Evolutionary conservation across 108 stramenopile species (phyloP), one percentile per base, ranked within the genome.

Genomic region (Skeletonema marinoi): DNA sequence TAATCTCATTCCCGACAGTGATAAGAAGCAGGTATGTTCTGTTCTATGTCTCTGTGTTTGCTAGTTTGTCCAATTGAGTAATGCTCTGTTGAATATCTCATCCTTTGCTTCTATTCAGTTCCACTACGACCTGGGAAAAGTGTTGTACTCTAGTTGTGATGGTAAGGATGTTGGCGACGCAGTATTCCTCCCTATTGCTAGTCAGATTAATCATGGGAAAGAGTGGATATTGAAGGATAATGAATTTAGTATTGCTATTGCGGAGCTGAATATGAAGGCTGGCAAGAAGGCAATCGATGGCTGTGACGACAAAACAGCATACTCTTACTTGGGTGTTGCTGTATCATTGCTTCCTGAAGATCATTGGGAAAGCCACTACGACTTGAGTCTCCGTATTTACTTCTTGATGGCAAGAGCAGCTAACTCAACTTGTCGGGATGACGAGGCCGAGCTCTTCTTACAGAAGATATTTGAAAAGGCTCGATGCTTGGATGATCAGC

Each of bases 1-100:
- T 48, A 74, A 65, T 14, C 61, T 88, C 70, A 77, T 88, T 13
- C 42, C 77, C 38, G 58, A 69, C 1, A 42, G 68, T 32, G 65
- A 75, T 1, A 73, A 73, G 51, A 42, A 60, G 39, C 69, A 71
- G 54, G 54, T 56, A 25, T n/a, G n/a, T n/a, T n/a, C n/a, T 2
- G 54, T 56, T 1, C 29, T 56, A 8, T 25, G 3, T 4, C 17
- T n/a, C 5, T 14, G 25, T 1, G 0, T 56, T 56, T 56, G 19
- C 21, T 1, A 17, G 4, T 56, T 1, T n/a, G 11, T 11, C 11
- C 39, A 39, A 39, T 7, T 39, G 0, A 39, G 9, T 39, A 8
- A 1, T 10, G 11, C 10, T 39, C 9, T 11, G 9, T 39, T 39
- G 39, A 9, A 39, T 39, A 11, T 11, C 10, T 11, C 8, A 9